Conservation (phyloP, 805 yeast genomes). For the Kurtzmaniella fragi region DNA sequence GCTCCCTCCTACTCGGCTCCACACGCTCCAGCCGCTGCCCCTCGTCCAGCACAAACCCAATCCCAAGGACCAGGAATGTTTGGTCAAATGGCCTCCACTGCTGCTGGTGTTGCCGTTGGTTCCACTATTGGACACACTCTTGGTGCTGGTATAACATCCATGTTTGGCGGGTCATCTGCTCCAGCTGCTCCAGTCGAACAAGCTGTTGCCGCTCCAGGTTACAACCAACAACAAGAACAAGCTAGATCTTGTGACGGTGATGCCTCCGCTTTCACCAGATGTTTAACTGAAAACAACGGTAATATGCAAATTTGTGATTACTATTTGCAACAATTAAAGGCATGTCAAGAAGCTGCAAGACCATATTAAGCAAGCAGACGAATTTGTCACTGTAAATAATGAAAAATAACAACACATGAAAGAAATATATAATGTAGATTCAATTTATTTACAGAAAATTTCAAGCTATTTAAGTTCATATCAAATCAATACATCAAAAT, state of each 20-base stretch:
- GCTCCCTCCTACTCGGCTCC: slow-evolving; percentile 32
- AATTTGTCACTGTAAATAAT: background rate
- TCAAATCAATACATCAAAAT: too few species aligned
- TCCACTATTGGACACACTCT: slow-evolving; percentile 94
- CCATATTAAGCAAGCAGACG: slow-evolving; percentile 48
- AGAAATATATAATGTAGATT: too few species aligned
- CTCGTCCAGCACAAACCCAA: slow-evolving; percentile 37
- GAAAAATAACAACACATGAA: background rate
- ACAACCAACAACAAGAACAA: slow-evolving; percentile 37
- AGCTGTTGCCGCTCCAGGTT: slow-evolving; percentile 34
- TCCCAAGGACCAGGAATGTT: slow-evolving; percentile 75
- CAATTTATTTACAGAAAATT: too few species aligned
- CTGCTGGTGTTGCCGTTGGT: slow-evolving; percentile 99
- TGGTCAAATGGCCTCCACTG: slow-evolving; percentile 97
- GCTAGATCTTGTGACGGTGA: slow-evolving; percentile 77
- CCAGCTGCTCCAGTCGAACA: slow-evolving; percentile 47
- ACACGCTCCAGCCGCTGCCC: slow-evolving; percentile 38
- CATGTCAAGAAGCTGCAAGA: slow-evolving; percentile 92
- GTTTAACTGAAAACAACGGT: slow-evolving; percentile 90
- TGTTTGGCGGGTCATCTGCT: slow-evolving; percentile 78
- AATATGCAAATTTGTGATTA: slow-evolving; percentile 96
- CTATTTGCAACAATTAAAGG: slow-evolving; percentile 95
- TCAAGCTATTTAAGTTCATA: too few species aligned
- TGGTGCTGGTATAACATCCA: slow-evolving; percentile 87
- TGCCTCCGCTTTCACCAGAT: slow-evolving; percentile 92